Percentiles rank a stretch among this genome's conserved stretches.
These are phyloP conservation scores for Saccharomycopsis fibuligera DNA, from an alignment of 805 yeast genomes.

Conservation along the genomic window DNA sequence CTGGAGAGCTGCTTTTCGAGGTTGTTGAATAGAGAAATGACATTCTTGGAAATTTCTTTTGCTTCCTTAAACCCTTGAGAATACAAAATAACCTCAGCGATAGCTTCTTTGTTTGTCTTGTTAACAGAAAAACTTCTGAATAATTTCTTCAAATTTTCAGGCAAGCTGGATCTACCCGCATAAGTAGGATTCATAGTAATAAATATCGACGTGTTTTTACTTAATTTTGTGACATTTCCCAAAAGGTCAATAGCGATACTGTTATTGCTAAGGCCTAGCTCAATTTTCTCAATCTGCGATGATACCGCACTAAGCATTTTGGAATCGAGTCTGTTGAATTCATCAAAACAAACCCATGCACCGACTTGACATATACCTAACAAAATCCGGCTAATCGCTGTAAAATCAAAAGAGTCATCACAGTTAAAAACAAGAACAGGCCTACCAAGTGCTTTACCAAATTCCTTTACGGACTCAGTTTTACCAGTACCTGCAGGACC, in stretches of 20 bases:
- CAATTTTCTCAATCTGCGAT: constrained; percentile 68
- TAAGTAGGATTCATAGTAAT: constrained; percentile 90
- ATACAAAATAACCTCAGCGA: constrained; percentile 64
- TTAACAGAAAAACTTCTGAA: constrained; percentile 73
- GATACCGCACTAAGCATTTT: constrained; percentile 78
- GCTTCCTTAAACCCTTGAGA: constrained; percentile 65
- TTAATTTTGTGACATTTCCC: constrained; percentile 35
- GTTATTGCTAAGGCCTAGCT: constrained; percentile 38
- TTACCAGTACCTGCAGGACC: constrained; percentile 99
- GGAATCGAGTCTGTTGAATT: constrained; percentile 74
- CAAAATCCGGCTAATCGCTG: constrained; percentile 69
- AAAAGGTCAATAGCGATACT: constrained; percentile 32
- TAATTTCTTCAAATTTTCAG: constrained; percentile 76
- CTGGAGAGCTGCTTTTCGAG: constrained; percentile 37
- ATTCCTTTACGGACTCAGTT: constrained; percentile 82
- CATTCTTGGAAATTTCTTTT: constrained; percentile 33
- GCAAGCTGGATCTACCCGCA: constrained; percentile 73
- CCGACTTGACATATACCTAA: constrained; percentile 78
- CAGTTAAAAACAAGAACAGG: constrained; percentile 85
- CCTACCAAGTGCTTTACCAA: constrained; percentile 73
- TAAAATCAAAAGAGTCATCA: constrained; percentile 82
- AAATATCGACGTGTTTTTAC: constrained; percentile 61
- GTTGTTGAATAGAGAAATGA: constrained; percentile 49
- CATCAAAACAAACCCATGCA: constrained; percentile 96
- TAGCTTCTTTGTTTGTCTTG: constrained; percentile 60